phyloP scores from a whole-genome alignment of 1,139 yeast genomes.

The Candida dubliniensis region DNA sequence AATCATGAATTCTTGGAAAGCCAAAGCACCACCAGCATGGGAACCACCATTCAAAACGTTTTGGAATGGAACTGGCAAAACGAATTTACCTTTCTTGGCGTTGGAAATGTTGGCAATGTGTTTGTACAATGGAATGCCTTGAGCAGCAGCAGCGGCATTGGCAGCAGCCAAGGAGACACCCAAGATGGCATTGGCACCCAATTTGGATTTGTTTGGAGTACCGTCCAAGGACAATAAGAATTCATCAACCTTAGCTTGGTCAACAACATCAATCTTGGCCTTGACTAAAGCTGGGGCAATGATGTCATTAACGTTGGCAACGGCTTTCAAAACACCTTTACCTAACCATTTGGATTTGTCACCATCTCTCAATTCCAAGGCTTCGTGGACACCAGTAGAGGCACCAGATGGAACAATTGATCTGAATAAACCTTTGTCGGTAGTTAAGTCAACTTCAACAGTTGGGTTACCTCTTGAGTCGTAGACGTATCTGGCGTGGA shows the following conservation, averaged over 20 bases:
- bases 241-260: conserved; percentile 79
- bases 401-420: conserved; percentile 97
- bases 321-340: conserved; percentile 93
- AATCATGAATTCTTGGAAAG: conserved; percentile 98
- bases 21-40: conserved; percentile 98
- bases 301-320: conserved; percentile 82
- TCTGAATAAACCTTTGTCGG: conserved; percentile 85
- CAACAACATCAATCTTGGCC: conserved; percentile 70
- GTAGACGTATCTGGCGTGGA: conserved; percentile 89
- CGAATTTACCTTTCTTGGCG: conserved; percentile 60
- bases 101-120: conserved; percentile 76
- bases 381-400: conserved; percentile 93
- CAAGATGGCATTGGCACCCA: conserved; percentile 94
- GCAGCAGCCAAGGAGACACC: conserved; percentile 94
- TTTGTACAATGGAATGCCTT: conserved; percentile 80
- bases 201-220: conserved; percentile 89
- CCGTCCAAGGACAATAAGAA: conserved; percentile 82
- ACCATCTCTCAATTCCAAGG: conserved; percentile 92
- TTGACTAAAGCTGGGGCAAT: conserved; percentile 86
- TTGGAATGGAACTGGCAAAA: conserved; percentile 94
- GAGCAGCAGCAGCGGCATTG: conserved; percentile 93
- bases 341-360: conserved; percentile 94
- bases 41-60: conserved; percentile 98
- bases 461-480: conserved; percentile 99
- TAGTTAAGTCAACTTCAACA: conserved; percentile 89